Conservation (phyloP, 2,329 filamentous ascomycete genomes). For the Lachnellula cervina region DNA sequence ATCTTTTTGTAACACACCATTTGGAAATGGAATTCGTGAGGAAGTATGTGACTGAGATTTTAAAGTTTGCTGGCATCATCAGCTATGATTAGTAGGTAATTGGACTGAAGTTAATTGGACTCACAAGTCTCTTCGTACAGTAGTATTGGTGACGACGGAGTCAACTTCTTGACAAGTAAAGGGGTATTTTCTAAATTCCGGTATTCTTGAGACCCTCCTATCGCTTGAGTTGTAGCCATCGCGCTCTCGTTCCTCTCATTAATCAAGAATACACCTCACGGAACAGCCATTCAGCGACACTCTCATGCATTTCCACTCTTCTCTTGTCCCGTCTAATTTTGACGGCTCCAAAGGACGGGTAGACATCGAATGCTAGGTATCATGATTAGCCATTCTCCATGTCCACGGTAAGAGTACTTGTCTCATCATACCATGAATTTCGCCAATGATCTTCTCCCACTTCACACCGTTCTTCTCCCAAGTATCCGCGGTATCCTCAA, state of each 20-base stretch:
- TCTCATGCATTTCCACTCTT: conserved; percentile 15
- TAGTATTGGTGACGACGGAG: too few species aligned
- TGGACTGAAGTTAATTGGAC: too few species aligned
- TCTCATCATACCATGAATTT: conserved; percentile 17
- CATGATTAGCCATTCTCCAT: conserved; percentile 3
- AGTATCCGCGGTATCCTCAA: conserved; percentile 8
- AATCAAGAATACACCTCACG: conserved; percentile 18
- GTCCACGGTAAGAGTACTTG: neutral
- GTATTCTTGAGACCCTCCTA: neutral
- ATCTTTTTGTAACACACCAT: too few species aligned
- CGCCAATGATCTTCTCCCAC: conserved; percentile 21
- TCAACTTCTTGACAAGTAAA: neutral
- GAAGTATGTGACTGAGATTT: too few species aligned
- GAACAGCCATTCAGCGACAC: conserved; percentile 19
- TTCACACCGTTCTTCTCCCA: conserved; percentile 23
- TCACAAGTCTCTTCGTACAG: too few species aligned
- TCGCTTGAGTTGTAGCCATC: neutral
- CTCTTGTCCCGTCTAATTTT: conserved; percentile 9
- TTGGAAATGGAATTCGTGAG: too few species aligned
- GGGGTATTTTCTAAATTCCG: too few species aligned
- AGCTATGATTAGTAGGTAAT: too few species aligned
- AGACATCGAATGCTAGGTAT: conserved; percentile 16
- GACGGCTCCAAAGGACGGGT: conserved; percentile 7
- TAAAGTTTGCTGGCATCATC: too few species aligned
- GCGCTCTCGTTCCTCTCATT: neutral